Percentiles rank a stretch among this genome's conserved stretches.
Conservation (phyloP, 306 rosid species). For the Trifolium subterraneum region DNA sequence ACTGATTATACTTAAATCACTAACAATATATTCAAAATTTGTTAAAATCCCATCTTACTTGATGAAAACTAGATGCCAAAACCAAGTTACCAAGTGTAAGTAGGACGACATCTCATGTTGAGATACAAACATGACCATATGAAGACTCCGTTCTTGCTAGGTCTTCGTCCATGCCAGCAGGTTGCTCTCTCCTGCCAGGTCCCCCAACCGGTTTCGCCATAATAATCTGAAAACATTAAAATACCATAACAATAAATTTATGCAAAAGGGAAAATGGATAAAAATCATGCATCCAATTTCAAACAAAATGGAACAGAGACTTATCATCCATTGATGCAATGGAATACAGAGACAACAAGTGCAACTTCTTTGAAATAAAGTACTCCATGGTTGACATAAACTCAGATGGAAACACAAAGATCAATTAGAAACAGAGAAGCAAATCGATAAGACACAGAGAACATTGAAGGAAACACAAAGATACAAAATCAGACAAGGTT, state of each 20-base stretch:
- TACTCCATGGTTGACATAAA: no score
- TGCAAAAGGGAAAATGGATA: background rate
- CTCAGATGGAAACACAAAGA: no score
- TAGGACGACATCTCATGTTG: conserved; percentile 32
- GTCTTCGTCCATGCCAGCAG: conserved; percentile 92
- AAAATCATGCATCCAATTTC: conserved; percentile 21
- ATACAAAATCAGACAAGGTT: no score
- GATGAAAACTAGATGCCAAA: conserved; percentile 42
- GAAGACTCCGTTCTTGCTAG: conserved; percentile 22
- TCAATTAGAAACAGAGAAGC: no score
- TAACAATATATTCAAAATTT: conserved; percentile 55
- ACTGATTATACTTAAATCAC: no score
- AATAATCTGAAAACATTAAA: conserved; percentile 68
- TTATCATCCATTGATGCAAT: no score
- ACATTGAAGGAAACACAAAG: no score
- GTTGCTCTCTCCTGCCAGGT: conserved; percentile 70
- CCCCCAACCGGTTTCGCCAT: conserved; percentile 98
- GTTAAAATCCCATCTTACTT: conserved; percentile 4
- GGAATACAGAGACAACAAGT: no score
- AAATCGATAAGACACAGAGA: no score
- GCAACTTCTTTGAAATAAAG: no score
- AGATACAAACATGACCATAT: conserved; percentile 34
- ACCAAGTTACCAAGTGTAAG: conserved; percentile 36
- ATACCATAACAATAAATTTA: conserved; percentile 5
- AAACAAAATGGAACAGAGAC: no score